Conservation (phyloP, 176 grass and related monocot species). For the Saccharum spontaneum region DNA sequence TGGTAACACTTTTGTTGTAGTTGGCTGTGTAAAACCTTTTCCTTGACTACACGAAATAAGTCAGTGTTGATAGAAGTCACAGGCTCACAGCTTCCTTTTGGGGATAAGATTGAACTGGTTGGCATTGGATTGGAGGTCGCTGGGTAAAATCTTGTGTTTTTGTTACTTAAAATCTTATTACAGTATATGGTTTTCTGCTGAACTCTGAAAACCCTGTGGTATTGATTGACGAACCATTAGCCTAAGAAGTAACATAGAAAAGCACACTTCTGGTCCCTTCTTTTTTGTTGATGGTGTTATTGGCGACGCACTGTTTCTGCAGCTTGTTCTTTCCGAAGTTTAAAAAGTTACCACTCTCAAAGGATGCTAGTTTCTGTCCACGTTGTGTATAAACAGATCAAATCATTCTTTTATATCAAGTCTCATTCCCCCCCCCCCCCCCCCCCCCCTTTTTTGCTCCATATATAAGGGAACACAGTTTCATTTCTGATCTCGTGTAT, state of each 20-base stretch:
- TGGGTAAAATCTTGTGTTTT: neutral
- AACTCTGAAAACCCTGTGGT: neutral
- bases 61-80: neutral
- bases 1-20: neutral
- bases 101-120: neutral
- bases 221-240: neutral
- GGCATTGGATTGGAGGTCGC: neutral
- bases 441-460: too few relatives aligned
- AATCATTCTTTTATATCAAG: too few relatives aligned
- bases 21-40: neutral
- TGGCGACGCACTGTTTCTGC: neutral
- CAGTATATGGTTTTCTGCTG: neutral
- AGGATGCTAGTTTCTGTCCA: too few relatives aligned
- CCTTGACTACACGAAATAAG: neutral
- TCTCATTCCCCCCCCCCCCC: too few relatives aligned
- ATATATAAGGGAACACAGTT: too few relatives aligned
- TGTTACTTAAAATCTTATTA: neutral
- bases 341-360: neutral
- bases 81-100: neutral
- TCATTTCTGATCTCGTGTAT: too few relatives aligned
- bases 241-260: neutral
- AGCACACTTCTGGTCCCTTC: neutral
- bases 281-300: neutral
- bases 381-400: too few relatives aligned
- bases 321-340: neutral